phyloP scores from a whole-genome alignment of 1,284 basidiomycete species.

The Moniliophthora roreri region DNA sequence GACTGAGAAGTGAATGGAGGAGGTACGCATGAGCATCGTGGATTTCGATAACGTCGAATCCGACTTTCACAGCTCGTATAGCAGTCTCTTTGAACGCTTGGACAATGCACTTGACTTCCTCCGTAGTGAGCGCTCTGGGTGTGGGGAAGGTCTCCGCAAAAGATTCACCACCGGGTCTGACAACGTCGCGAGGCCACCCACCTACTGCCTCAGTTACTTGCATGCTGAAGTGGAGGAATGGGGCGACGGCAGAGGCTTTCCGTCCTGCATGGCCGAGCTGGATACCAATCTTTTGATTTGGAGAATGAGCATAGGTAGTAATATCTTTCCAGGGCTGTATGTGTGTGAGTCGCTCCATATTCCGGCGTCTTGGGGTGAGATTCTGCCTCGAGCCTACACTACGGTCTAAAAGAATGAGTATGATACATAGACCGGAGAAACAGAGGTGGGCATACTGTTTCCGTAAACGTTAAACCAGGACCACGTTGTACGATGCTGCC shows the following conservation, averaged over 20 bases:
- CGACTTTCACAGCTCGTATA: conserved; percentile 51
- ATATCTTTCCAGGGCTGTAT: conserved; percentile 66
- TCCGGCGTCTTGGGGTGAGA: conserved; percentile 54
- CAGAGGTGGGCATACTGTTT: conserved; percentile 34
- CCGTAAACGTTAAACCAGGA: conserved; percentile 54
- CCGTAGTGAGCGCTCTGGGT: conserved; percentile 50
- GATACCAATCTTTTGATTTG: conserved; percentile 71
- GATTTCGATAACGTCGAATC: conserved; percentile 71
- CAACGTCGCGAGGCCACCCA: conserved; percentile 72
- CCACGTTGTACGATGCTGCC: conserved; percentile 48
- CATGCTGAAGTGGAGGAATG: conserved; percentile 49
- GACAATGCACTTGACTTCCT: conserved; percentile 59
- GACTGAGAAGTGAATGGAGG: conserved; percentile 54
- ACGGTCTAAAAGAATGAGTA: conserved; percentile 34
- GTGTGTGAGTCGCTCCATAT: conserved; percentile 80
- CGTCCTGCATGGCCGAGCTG: conserved; percentile 83
- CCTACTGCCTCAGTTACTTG: conserved; percentile 45
- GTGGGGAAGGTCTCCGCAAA: conserved; percentile 47
- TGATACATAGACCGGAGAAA: neutral
- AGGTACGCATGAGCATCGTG: conserved; percentile 68
- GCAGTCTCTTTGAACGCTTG: conserved; percentile 61
- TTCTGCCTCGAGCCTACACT: conserved; percentile 60
- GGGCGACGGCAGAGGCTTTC: conserved; percentile 63
- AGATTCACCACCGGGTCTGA: conserved; percentile 57
- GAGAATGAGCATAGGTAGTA: conserved; percentile 75